Conservation (phyloP, 2,329 filamentous ascomycete species). For the Hypocrella siamensis region DNA sequence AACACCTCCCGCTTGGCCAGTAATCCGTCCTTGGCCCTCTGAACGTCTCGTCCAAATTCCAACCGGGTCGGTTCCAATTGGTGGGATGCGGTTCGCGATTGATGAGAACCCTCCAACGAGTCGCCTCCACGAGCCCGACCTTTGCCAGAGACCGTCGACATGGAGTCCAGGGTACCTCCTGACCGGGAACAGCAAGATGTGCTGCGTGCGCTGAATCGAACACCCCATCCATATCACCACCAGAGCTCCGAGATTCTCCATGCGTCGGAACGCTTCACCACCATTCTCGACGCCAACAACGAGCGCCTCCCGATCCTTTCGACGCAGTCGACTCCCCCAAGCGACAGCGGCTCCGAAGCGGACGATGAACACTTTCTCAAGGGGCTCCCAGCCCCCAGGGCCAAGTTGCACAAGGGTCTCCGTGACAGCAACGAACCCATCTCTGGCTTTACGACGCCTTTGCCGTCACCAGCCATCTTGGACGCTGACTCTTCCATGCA, state of each 20-base stretch:
- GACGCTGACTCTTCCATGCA: constrained; percentile 25
- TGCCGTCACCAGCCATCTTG: constrained; percentile 29
- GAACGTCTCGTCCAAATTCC: too few relatives aligned
- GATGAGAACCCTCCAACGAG: constrained; percentile 1
- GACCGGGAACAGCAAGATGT: constrained; percentile 19
- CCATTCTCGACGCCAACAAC: constrained; percentile 10
- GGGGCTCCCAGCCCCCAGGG: constrained; percentile 66
- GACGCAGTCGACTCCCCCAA: constrained; percentile 45
- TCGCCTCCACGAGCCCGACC: constrained; percentile 6
- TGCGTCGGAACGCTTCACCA: constrained; percentile 23
- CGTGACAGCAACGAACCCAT: constrained; percentile 40
- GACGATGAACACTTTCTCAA: constrained; percentile 86
- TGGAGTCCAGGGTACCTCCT: constrained; percentile 16
- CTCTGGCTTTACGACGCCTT: constrained; percentile 39
- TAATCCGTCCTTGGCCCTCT: too few relatives aligned
- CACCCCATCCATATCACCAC: constrained; percentile 53
- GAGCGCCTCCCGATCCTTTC: constrained; percentile 17
- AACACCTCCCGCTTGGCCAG: too few relatives aligned
- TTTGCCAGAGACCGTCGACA: constrained; percentile 28
- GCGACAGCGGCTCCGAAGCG: constrained; percentile 87
- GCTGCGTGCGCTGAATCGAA: constrained; percentile 38
- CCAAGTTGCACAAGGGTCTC: constrained; percentile 61
- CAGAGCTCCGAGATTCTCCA: constrained; percentile 40
- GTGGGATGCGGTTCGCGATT: too few relatives aligned
- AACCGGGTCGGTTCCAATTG: too few relatives aligned